These are phyloP conservation scores for Cryphonectria parasitica DNA, from an alignment of 2,329 filamentous ascomycete genomes.

Conservation along the genomic window DNA sequence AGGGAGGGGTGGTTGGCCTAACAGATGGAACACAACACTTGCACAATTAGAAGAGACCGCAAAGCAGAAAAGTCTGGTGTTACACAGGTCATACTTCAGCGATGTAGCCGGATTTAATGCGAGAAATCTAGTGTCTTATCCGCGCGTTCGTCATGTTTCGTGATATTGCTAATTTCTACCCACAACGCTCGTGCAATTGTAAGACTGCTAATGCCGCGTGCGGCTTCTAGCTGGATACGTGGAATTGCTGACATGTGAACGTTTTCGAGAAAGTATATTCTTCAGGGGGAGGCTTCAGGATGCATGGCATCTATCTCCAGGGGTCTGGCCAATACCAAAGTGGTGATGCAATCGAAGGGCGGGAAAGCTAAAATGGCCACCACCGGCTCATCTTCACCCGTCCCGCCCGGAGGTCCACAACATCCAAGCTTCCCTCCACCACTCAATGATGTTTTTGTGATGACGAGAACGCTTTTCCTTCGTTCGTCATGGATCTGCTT, in stretches of 20 bases:
- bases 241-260: background rate
- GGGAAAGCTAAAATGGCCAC: background rate
- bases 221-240: background rate
- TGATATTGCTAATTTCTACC: too few relatives aligned
- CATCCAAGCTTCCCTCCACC: background rate
- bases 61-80: background rate
- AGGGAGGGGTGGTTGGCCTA: background rate
- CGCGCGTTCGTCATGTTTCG: too few relatives aligned
- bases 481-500: slow-evolving; percentile 16
- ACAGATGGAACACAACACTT: background rate
- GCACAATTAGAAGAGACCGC: background rate
- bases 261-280: too few relatives aligned
- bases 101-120: too few relatives aligned
- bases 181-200: background rate
- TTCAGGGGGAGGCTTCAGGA: background rate
- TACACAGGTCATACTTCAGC: background rate
- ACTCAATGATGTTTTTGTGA: background rate
- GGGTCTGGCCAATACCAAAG: background rate
- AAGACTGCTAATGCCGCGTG: background rate
- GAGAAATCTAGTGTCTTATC: too few relatives aligned
- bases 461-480: background rate
- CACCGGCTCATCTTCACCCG: background rate
- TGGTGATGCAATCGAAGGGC: slow-evolving; percentile 26
- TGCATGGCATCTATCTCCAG: background rate
- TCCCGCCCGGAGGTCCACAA: slow-evolving; percentile 5